These are phyloP conservation scores for Nicotiana undulata DNA, from an alignment of 257 asterid species.

Conservation along the genomic window DNA sequence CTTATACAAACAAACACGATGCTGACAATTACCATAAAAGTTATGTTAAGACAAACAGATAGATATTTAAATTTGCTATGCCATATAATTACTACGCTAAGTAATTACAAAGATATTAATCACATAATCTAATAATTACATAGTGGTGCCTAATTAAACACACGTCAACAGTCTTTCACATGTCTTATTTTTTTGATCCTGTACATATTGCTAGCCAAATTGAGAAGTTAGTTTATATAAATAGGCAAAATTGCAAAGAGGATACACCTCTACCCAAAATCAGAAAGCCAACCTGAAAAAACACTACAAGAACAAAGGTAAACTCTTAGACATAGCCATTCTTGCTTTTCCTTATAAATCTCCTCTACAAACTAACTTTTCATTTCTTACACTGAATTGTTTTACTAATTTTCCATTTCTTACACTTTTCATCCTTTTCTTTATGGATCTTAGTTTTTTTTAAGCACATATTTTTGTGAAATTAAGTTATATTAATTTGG, in stretches of 20 bases:
- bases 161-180: no score
- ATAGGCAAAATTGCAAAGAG: not conserved
- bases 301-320: not conserved
- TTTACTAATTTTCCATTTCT: not conserved
- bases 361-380: not conserved
- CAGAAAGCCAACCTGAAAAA: not conserved
- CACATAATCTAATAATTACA: no score
- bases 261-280: not conserved
- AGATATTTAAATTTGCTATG: no score
- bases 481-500: not conserved
- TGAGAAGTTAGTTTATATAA: not conserved
- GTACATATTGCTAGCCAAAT: no score
- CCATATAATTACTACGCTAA: no score
- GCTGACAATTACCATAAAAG: no score
- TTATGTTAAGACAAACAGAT: no score
- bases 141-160: no score
- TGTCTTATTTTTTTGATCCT: no score
- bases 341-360: not conserved
- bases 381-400: not conserved
- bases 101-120: no score
- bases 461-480: not conserved
- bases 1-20: no score
- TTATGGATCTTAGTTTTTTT: not conserved
- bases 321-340: not conserved
- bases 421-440: slow-evolving; percentile 10